phyloP scores from a whole-genome alignment of 2,329 filamentous ascomycete species.

The Myriosclerotinia scirpicola region DNA sequence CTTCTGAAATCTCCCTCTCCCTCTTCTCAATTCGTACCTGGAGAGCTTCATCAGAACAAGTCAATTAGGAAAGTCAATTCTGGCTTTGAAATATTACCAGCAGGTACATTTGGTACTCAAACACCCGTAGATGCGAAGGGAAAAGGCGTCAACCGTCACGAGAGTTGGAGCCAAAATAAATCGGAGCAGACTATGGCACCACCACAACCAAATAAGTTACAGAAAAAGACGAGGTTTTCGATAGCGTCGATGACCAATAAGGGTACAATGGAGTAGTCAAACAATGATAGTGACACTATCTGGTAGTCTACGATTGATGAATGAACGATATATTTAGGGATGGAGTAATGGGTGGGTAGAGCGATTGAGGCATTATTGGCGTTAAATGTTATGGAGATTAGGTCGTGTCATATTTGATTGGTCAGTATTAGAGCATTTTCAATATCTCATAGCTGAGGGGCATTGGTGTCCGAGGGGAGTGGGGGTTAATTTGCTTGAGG shows the following conservation, averaged over 20 bases:
- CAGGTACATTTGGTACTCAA: conserved; percentile 42
- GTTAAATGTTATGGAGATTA: conserved; percentile 1
- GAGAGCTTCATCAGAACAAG: conserved; percentile 43
- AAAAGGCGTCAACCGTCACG: conserved; percentile 24
- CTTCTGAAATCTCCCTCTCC: conserved; percentile 22
- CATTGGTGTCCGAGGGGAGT: not conserved
- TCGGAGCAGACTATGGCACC: conserved; percentile 28
- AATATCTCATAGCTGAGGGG: conserved; percentile 15
- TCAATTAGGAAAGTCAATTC: conserved; percentile 43
- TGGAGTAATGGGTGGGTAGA: not conserved
- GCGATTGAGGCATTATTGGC: not conserved
- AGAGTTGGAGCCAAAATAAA: conserved; percentile 27
- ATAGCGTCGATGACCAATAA: not conserved
- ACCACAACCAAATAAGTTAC: conserved; percentile 17
- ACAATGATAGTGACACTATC: not conserved
- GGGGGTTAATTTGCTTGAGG: not conserved
- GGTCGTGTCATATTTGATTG: conserved; percentile 1
- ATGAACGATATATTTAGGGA: not conserved
- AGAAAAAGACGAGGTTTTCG: conserved; percentile 21
- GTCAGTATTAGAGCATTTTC: conserved; percentile 4
- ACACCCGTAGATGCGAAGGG: conserved; percentile 25
- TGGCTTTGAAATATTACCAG: conserved; percentile 45
- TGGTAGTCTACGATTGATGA: not conserved
- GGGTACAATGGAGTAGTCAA: not conserved
- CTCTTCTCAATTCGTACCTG: conserved; percentile 42